Evolutionary conservation across 352 stramenopile genomes (phyloP).

Genomic region (Phytophthora niederhauseri): DNA sequence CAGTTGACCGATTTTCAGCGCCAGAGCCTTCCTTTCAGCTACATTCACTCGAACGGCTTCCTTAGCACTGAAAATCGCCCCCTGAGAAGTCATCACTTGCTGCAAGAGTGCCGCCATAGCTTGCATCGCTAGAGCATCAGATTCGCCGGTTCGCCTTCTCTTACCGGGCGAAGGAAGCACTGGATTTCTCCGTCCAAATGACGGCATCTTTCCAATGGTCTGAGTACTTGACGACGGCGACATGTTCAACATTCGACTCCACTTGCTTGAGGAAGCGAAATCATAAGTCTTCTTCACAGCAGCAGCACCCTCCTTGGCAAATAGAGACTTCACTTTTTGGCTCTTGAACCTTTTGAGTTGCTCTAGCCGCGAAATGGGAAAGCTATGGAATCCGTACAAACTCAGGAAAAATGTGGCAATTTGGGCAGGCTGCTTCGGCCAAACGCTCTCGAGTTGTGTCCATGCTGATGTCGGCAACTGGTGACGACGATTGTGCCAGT

Average conservation of each 20-base stretch:
- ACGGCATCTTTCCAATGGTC: neutral
- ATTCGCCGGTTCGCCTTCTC: neutral
- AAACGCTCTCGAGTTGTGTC: too few relatives aligned
- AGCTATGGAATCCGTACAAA: too few relatives aligned
- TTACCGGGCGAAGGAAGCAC: neutral
- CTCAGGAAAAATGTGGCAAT: too few relatives aligned
- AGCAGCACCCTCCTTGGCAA: conserved; percentile 51
- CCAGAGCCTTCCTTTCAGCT: conserved; percentile 58
- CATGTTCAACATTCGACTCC: conserved; percentile 31
- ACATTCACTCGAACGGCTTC: conserved; percentile 56
- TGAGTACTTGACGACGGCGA: conserved; percentile 4
- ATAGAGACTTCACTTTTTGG: conserved; percentile 48
- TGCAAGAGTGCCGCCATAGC: conserved; percentile 40
- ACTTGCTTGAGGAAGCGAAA: conserved; percentile 48
- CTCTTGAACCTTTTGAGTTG: conserved; percentile 61
- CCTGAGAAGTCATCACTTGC: conserved; percentile 49
- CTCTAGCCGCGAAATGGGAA: conserved; percentile 63
- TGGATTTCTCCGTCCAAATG: neutral
- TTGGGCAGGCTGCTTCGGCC: too few relatives aligned
- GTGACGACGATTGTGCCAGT: too few relatives aligned
- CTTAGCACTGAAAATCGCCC: conserved; percentile 55
- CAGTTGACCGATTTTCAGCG: conserved; percentile 42
- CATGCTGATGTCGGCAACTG: too few relatives aligned
- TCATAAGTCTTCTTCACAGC: conserved; percentile 73
- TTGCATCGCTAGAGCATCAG: conserved; percentile 30